A percentile compares a stretch with the other conserved stretches of the same genome.
Evolutionary conservation across 495 filamentous ascomycete genomes (phyloP).

Genomic region (Penicillium antarcticum): DNA sequence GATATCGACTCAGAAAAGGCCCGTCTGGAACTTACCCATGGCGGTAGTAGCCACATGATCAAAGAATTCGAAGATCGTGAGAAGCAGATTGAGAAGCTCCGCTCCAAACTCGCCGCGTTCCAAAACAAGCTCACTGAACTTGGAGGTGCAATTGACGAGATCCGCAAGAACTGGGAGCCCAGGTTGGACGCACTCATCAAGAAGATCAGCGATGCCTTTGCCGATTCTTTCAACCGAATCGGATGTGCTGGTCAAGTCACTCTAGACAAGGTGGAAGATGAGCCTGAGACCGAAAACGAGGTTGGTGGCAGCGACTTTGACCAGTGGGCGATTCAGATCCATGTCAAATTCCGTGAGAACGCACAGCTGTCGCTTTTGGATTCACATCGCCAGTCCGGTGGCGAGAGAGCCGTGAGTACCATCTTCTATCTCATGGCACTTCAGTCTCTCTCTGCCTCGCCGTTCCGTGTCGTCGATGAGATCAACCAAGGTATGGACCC

Average conservation of each 20-base stretch:
- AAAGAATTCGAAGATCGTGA: conserved; percentile 52
- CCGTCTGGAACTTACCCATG: conserved; percentile 75
- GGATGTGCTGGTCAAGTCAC: conserved; percentile 91
- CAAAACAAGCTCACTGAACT: conserved; percentile 46
- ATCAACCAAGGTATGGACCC: conserved; percentile 99
- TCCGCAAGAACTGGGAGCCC: conserved; percentile 75
- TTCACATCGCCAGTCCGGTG: conserved; percentile 91
- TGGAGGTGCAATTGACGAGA: conserved; percentile 53
- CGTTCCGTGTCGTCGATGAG: conserved; percentile 99
- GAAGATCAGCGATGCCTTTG: conserved; percentile 85
- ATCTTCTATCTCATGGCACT: conserved; percentile 99
- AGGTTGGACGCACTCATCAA: conserved; percentile 70
- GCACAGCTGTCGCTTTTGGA: conserved; percentile 82
- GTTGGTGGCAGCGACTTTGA: conserved; percentile 78
- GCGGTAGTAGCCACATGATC: conserved; percentile 72
- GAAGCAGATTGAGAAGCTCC: conserved; percentile 34
- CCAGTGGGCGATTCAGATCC: conserved; percentile 88
- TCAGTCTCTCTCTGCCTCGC: conserved; percentile 86
- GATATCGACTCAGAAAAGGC: conserved; percentile 73
- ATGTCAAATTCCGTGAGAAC: conserved; percentile 87
- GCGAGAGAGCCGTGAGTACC: conserved; percentile 92
- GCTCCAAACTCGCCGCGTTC: conserved; percentile 42
- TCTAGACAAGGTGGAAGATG: conserved; percentile 48
- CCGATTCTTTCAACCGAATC: conserved; percentile 87
- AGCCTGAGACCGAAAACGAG: conserved; percentile 33